Percentiles rank a stretch among this genome's conserved stretches.
Evolutionary conservation across 1,284 basidiomycete genomes (phyloP).

Genomic region (Heterobasidion occidentale): DNA sequence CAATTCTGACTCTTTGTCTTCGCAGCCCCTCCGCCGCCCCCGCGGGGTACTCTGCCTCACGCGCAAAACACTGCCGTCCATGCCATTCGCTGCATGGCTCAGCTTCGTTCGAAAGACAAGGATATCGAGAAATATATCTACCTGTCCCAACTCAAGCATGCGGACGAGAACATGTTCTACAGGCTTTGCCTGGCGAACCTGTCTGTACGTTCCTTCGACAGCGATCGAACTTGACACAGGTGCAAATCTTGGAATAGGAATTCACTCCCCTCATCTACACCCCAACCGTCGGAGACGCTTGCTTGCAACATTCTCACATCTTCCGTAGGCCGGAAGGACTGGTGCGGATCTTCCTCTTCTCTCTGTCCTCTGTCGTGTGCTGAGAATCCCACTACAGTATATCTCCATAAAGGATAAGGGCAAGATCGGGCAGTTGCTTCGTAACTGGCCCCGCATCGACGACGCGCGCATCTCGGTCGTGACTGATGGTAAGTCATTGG

Average conservation of each 20-base stretch:
- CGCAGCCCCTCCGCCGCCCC: conserved; percentile 38
- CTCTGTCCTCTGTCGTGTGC: background rate
- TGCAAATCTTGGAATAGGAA: conserved; percentile 30
- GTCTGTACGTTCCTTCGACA: conserved; percentile 27
- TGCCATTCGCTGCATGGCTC: conserved; percentile 50
- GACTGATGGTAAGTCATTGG: conserved; percentile 61
- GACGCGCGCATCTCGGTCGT: conserved; percentile 82
- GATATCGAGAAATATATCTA: conserved; percentile 79
- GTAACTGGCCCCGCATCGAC: conserved; percentile 69
- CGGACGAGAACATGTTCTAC: conserved; percentile 72
- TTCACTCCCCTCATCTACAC: conserved; percentile 88
- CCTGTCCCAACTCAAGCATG: conserved; percentile 64
- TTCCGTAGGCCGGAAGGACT: conserved; percentile 77
- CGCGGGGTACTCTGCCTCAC: conserved; percentile 59
- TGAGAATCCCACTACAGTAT: conserved; percentile 39
- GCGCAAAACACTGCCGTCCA: conserved; percentile 50
- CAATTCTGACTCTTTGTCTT: conserved; percentile 5
- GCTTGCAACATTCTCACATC: conserved; percentile 77
- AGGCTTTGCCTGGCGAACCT: conserved; percentile 60
- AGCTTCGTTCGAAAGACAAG: conserved; percentile 70
- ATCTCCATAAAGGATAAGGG: conserved; percentile 86
- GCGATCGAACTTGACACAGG: background rate
- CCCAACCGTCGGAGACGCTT: conserved; percentile 88
- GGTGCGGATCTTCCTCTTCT: conserved; percentile 23
- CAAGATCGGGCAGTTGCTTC: conserved; percentile 59